Evolutionary conservation across 345 rosid species (phyloP), one percentile per base, ranked within the genome.

Genomic region (Populus alba): DNA sequence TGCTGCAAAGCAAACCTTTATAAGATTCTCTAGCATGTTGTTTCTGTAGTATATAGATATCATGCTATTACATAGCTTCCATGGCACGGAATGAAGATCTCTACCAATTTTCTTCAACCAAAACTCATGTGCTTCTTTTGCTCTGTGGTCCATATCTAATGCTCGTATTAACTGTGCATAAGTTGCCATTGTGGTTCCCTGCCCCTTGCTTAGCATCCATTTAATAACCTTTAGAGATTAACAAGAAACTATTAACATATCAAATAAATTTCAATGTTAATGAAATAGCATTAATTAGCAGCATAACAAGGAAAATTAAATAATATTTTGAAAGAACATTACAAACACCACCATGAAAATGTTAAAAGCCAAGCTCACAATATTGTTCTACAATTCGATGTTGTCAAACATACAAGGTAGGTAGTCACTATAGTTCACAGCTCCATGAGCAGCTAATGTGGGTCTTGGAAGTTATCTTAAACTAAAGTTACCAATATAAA

Each of bases 141-240:
- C 97, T 79, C 99, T 84, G 68, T 91, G 88, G 83, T 95, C 99
- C 94, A 80, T 91, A 78, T 93, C 99, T 49, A 95, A 87, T 70
- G 99, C 98, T 55, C 84, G 88, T 78, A 94, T 79, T 66, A 96
- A 84, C 83, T 93, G 94, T 62, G 80, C 79, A 77, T 89, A 92
- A 3, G 93, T 91, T 74, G 97, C 98, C 89, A 90, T 87, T 59
- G 99, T 96, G 76, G 86, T 87, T 84, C 97, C 98, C 80, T 96
- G 97, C 70, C 98, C 98, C 85, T 94, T 96, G 90, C 99, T 96
- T 73, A 96, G 89, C 89, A 96, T 91, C 99, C 99, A 96, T 82
- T 96, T 96, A 75, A 96, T 91, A 69, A 95, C 97, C 98, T 95
- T 69, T 13, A 47, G 18, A 9, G 27, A 27, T 9, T 20, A 65